Evolutionary conservation across 2,329 filamentous ascomycete genomes (phyloP).

Genomic region (Neoarthrinium moseri): DNA sequence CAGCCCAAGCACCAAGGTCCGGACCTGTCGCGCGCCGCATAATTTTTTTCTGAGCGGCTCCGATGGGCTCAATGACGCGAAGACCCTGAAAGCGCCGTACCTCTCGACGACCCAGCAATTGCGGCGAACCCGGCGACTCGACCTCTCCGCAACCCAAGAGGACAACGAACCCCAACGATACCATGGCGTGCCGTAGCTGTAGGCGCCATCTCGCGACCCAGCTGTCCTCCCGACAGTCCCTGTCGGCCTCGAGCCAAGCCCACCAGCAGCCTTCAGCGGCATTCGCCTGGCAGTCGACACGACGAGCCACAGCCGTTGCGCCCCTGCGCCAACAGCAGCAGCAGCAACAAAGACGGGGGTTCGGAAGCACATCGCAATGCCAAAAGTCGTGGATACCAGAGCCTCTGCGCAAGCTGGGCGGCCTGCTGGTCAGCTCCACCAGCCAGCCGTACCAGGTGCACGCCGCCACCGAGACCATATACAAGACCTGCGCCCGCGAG

Average conservation of each 20-base stretch:
- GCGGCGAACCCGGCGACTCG: too few relatives aligned
- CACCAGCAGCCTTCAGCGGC: background rate
- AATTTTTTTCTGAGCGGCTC: constrained; percentile 10
- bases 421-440: constrained; percentile 14
- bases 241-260: background rate
- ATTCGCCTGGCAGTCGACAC: constrained; percentile 16
- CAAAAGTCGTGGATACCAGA: constrained; percentile 20
- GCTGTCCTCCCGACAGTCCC: background rate
- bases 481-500: constrained; percentile 69
- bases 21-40: constrained; percentile 1
- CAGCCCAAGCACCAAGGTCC: constrained; percentile 1
- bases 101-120: constrained; percentile 8
- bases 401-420: constrained; percentile 28
- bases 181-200: constrained; percentile 3
- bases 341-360: constrained; percentile 27
- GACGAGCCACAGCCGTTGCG: constrained; percentile 19
- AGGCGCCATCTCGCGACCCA: background rate
- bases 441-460: constrained; percentile 69
- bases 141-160: too few relatives aligned
- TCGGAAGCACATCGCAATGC: constrained; percentile 33
- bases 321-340: constrained; percentile 12
- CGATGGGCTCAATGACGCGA: constrained; percentile 20
- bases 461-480: constrained; percentile 74
- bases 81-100: constrained; percentile 8
- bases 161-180: background rate